These are phyloP conservation scores for Cicer cuneatum DNA, from an alignment of 306 rosid genomes.

Conservation along the genomic window DNA sequence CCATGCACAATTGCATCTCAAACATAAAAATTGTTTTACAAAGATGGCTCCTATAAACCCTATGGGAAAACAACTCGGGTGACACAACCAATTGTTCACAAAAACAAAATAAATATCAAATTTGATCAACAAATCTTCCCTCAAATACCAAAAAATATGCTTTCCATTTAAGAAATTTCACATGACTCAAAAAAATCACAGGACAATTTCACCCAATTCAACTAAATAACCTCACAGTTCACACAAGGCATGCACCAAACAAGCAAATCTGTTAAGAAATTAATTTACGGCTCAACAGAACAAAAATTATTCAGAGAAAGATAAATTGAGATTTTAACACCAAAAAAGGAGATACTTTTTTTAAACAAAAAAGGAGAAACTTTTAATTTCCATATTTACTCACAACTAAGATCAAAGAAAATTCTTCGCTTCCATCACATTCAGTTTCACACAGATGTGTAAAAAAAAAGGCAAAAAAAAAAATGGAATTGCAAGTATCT, in stretches of 20 bases:
- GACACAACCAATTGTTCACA: conserved; percentile 4
- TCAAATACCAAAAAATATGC: conserved; percentile 18
- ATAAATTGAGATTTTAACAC: conserved; percentile 1
- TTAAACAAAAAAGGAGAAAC: background rate
- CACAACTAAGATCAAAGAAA: conserved; percentile 36
- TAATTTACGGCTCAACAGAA: conserved; percentile 2
- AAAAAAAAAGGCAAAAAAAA: background rate
- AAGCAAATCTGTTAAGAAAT: conserved; percentile 23
- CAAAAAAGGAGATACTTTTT: background rate
- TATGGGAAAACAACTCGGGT: background rate
- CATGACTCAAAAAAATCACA: conserved; percentile 28
- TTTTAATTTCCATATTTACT: conserved; percentile 25
- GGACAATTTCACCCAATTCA: conserved; percentile 38
- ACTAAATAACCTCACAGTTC: conserved; percentile 24
- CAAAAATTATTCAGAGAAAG: conserved; percentile 17
- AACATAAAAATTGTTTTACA: conserved; percentile 13
- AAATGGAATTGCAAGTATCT: too few species aligned
- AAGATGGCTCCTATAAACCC: conserved; percentile 9
- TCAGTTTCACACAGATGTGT: conserved; percentile 1
- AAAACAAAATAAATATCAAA: conserved; percentile 22
- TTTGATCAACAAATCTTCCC: conserved; percentile 29
- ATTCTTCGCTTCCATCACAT: conserved; percentile 18
- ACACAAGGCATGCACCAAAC: conserved; percentile 4
- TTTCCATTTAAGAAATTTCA: conserved; percentile 28
- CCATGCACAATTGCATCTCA: conserved; percentile 24